Evolutionary conservation across 2,329 filamentous ascomycete genomes (phyloP).

Genomic region (Cordyceps fumosorosea): DNA sequence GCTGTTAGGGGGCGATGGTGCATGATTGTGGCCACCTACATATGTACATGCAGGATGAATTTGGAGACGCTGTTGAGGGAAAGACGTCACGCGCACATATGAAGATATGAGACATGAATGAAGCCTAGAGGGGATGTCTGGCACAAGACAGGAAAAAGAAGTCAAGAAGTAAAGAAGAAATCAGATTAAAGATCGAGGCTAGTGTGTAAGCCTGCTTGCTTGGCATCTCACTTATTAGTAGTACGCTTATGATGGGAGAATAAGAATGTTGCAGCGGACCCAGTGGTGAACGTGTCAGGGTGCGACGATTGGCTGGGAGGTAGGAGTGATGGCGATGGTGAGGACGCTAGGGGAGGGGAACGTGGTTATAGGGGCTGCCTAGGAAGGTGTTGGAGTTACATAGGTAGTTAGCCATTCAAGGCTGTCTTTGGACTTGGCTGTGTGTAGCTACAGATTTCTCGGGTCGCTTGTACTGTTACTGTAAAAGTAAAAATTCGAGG

Average conservation of each 20-base stretch:
- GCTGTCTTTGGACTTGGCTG: too few relatives aligned
- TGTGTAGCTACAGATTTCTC: too few relatives aligned
- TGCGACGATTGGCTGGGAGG: neutral
- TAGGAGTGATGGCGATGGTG: neutral
- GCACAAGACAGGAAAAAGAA: neutral
- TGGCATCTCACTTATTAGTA: slow-evolving; percentile 12
- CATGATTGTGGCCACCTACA: neutral
- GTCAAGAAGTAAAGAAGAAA: neutral
- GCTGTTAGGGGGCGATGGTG: slow-evolving; percentile 36
- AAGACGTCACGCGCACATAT: neutral
- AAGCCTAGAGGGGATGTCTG: neutral
- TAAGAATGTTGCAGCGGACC: slow-evolving; percentile 12
- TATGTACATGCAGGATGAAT: neutral
- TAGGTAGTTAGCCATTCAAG: too few relatives aligned
- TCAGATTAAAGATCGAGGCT: slow-evolving; percentile 1
- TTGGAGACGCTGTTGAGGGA: neutral
- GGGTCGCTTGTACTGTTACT: too few relatives aligned
- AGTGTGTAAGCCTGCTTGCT: slow-evolving; percentile 7
- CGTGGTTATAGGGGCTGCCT: too few relatives aligned
- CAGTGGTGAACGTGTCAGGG: neutral
- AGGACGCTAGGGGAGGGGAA: too few relatives aligned
- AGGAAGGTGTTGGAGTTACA: too few relatives aligned
- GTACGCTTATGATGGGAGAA: slow-evolving; percentile 9
- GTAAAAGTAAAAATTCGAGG: too few relatives aligned
- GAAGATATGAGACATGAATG: slow-evolving; percentile 1